These are phyloP conservation scores for Camellia sinensis DNA, from an alignment of 148 eudicot genomes.

Conservation along the genomic window DNA sequence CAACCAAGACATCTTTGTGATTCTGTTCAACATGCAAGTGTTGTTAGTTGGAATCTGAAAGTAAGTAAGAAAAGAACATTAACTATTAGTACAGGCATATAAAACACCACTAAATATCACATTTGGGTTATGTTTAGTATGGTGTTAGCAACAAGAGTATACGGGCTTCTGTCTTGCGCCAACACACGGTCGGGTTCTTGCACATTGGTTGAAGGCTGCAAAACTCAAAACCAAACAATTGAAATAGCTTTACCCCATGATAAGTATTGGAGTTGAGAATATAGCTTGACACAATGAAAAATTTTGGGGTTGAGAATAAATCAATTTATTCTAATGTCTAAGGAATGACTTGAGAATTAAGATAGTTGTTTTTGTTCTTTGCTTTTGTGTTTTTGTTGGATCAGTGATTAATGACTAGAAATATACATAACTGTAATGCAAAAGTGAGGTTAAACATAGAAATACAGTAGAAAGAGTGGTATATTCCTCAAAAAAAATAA, in stretches of 20 bases:
- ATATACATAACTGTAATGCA: not conserved
- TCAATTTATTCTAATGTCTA: not conserved
- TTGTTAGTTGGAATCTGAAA: not conserved
- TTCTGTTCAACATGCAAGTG: constrained; percentile 46
- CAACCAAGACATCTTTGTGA: constrained; percentile 91
- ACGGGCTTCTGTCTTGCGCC: not conserved
- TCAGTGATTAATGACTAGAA: not conserved
- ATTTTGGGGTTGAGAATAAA: not conserved
- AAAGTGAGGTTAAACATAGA: not conserved
- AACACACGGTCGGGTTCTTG: not conserved
- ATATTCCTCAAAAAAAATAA: not conserved
- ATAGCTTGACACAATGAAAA: not conserved
- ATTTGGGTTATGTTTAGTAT: not conserved
- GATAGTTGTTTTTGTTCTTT: not conserved
- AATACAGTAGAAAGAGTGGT: not conserved
- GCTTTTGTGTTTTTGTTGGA: not conserved
- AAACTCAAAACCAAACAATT: not conserved
- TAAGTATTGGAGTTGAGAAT: not conserved
- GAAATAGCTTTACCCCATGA: not conserved
- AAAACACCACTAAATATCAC: not conserved
- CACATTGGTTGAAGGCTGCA: not conserved
- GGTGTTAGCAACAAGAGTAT: not conserved
- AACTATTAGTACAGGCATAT: not conserved
- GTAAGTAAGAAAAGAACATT: not conserved
- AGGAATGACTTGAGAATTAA: not conserved